Evolutionary conservation across 2,329 filamentous ascomycete genomes (phyloP), one percentile per base, ranked within the genome.

Genomic region (Cordyceps cicadae): DNA sequence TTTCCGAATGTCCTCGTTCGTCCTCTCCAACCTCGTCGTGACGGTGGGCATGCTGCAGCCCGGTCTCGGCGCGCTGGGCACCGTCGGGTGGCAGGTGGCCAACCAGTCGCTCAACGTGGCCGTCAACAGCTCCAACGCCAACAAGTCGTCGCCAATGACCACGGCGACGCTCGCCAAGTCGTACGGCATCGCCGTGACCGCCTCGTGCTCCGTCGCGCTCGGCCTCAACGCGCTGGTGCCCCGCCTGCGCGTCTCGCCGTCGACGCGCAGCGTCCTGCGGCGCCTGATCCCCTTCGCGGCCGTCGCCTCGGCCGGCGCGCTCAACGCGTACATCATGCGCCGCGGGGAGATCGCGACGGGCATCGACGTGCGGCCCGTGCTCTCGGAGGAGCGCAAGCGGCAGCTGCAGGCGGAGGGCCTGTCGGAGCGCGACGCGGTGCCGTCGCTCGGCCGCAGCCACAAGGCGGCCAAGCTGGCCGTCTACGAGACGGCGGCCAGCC

Each of bases 81-180:
- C 91, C 5, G 81, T 97, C 43, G 87, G 88, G 66, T 99, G 94
- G 94, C 94, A 99, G 77, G 85, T 97, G 62, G 85, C 89, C 66
- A 99, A 99, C 76, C 94, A 99, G 78, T 97, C 92, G 14, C 87
- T 99, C 68, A 99, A 99, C 73, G 94, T 99, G 32, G 93, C 91
- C 66, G 93, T 99, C 81, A 99, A 99, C 82, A 92, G 86, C 72
- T 90, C 93, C 71, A 99, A 99, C 74, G 91, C 93, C 64, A 99
- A 99, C 83, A 99, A 99, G 75, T 96, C 92, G 45, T 92, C 91
- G 3, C 91, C 93, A 1, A 83, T 97, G 64, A 89, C 89, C 21
- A 88, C 85, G 62, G 84, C 85, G 24, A 89, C 90, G 66, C 87
- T 99, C 64, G 83, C 87, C 64, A 87, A 96, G 75, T 97, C 92